Conservation (phyloP, 2,329 filamentous ascomycete genomes). For the Botrytis paeoniae region DNA sequence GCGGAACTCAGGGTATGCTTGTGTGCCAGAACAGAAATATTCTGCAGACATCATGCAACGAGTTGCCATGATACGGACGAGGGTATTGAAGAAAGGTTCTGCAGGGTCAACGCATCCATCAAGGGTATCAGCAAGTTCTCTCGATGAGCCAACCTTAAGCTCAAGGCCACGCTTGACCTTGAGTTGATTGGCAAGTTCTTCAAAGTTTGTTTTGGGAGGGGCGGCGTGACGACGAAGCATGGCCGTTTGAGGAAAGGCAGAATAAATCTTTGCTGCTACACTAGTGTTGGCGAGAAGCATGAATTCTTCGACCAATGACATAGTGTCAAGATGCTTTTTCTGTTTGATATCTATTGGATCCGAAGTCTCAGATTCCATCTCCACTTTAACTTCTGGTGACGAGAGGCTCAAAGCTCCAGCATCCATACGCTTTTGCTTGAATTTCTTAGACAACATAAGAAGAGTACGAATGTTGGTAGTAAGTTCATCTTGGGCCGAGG, state of each 20-base stretch:
- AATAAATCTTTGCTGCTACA: slow-evolving; percentile 86
- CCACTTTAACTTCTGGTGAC: slow-evolving; percentile 95
- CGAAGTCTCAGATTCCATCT: slow-evolving; percentile 91
- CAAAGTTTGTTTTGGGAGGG: slow-evolving; percentile 93
- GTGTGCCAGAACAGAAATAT: slow-evolving; percentile 94
- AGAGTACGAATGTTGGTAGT: slow-evolving; percentile 86
- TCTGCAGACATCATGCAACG: slow-evolving; percentile 99
- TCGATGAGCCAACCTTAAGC: slow-evolving; percentile 79
- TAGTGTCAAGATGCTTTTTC: slow-evolving; percentile 90
- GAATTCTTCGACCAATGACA: slow-evolving; percentile 97
- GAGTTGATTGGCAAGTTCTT: slow-evolving; percentile 87
- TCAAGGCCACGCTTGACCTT: slow-evolving; percentile 81
- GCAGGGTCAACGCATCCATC: slow-evolving; percentile 75
- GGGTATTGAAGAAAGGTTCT: slow-evolving; percentile 97
- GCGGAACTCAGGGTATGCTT: slow-evolving; percentile 89
- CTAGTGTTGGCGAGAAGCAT: slow-evolving; percentile 98
- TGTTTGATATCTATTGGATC: slow-evolving; percentile 96
- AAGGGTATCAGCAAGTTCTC: slow-evolving; percentile 88
- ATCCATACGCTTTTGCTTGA: slow-evolving; percentile 93
- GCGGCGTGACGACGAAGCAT: slow-evolving; percentile 88
- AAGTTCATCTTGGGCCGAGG: slow-evolving; percentile 80
- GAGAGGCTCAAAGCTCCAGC: slow-evolving; percentile 93
- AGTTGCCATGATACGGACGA: slow-evolving; percentile 95
- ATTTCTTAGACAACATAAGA: slow-evolving; percentile 83
- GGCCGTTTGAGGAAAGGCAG: slow-evolving; percentile 91